Evolutionary conservation across 306 rosid genomes (phyloP), one percentile per base, ranked within the genome.

Genomic region (Trifolium repens): DNA sequence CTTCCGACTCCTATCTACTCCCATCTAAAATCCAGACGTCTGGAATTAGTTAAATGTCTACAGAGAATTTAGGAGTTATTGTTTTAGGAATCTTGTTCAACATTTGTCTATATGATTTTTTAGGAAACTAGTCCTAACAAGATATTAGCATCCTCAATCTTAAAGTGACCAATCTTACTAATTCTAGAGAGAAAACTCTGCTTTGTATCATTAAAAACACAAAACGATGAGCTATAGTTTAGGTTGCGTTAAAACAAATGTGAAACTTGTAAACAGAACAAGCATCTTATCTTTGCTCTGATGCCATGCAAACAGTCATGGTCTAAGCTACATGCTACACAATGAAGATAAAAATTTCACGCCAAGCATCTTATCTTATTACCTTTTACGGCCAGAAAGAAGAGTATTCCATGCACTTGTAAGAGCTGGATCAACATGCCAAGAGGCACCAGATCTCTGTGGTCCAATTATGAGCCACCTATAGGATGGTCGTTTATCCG

Each of bases 371-470:
- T 55, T 59, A 71, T 22, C 17, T 9, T 43, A 76, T 76, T 76
- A 94, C 99, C 99, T 89, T 88, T 94, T 94, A 71, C 91, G 91
- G 58, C 99, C 99, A 44, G 84, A 81, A 70, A 94, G 85, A 81
- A 94, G 99, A 26, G 99, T 94, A 85, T 94, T 92, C 99, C 99
- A 91, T 67, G 99, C 99, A 81, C 99, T 94, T 63, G 99, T 94
- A 74, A 94, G 97, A 76, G 96, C 89, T 46, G 99, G 99, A 89
- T 94, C 99, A 85, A 94, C 96, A 87, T 94, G 99, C 99, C 99
- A 94, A 50, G 99, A 92, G 60, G 99, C 97, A 63, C 99, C 99
- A 75, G 99, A 94, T 84, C 97, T 92, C 90, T 92, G 88, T 60
- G 99, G 99, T 67, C 97, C 99, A 80, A 92, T 87, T 70, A 94